Conservation (phyloP, 495 filamentous ascomycete species). For the Cercophora newfieldiana region DNA sequence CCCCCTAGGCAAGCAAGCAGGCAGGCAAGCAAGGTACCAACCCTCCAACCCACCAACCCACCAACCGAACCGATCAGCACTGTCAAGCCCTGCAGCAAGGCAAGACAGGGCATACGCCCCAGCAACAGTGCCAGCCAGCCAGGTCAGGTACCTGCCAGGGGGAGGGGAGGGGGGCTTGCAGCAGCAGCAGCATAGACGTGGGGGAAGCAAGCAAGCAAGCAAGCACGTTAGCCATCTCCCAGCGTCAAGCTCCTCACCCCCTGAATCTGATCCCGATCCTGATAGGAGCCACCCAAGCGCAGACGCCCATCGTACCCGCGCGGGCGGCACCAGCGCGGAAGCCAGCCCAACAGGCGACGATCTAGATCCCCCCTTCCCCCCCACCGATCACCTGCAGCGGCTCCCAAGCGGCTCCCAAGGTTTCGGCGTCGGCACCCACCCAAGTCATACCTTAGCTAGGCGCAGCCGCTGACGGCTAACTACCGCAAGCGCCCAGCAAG, state of each 20-base stretch:
- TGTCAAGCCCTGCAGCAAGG: slow-evolving; percentile 5
- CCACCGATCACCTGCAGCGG: neutral
- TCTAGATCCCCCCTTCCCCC: neutral
- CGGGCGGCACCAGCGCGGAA: slow-evolving; percentile 20
- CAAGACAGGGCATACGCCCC: neutral
- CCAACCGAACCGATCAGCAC: too few species aligned
- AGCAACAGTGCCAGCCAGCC: neutral
- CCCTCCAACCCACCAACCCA: neutral
- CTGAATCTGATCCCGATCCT: neutral
- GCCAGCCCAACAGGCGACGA: neutral
- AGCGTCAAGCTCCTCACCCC: neutral
- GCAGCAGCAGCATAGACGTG: neutral
- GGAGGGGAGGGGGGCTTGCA: slow-evolving; percentile 11
- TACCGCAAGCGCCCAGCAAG: neutral
- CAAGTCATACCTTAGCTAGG: too few species aligned
- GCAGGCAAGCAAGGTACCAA: neutral
- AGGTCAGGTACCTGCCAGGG: slow-evolving; percentile 6
- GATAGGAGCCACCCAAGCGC: slow-evolving; percentile 12
- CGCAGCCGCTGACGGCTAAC: slow-evolving; percentile 15
- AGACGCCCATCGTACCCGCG: slow-evolving; percentile 22
- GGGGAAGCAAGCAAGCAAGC: neutral
- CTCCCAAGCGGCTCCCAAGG: slow-evolving; percentile 1
- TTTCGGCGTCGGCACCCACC: too few species aligned
- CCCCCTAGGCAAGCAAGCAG: neutral
- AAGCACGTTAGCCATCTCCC: neutral